These are phyloP conservation scores for Suillus occidentalis DNA, from an alignment of 768 basidiomycete genomes.

Conservation along the genomic window DNA sequence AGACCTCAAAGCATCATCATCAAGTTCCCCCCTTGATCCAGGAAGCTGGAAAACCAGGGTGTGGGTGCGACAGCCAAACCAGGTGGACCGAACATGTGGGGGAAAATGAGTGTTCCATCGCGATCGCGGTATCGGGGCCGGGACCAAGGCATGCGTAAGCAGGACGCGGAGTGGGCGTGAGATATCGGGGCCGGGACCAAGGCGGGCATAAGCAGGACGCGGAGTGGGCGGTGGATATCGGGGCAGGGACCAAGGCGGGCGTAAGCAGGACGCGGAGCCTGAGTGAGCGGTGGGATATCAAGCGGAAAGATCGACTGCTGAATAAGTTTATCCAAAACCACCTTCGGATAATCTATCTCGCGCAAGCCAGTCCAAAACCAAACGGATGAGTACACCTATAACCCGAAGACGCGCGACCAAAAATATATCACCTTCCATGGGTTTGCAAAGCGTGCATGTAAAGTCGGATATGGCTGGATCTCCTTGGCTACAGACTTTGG, in stretches of 20 bases:
- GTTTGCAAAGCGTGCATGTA: slow-evolving; percentile 23
- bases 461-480: slow-evolving; percentile 11
- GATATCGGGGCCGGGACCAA: too few relatives aligned
- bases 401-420: not conserved
- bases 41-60: too few relatives aligned
- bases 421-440: slow-evolving; percentile 20
- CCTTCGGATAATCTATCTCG: not conserved
- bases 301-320: not conserved
- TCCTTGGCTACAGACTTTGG: slow-evolving; percentile 21
- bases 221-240: too few relatives aligned
- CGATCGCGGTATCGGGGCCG: slow-evolving; percentile 12
- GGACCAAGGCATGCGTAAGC: slow-evolving; percentile 15
- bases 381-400: not conserved
- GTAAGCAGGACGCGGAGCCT: not conserved
- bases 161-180: too few relatives aligned
- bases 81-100: slow-evolving; percentile 30
- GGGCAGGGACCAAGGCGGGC: slow-evolving; percentile 16
- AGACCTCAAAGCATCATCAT: not conserved
- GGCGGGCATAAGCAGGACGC: too few relatives aligned
- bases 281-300: not conserved
- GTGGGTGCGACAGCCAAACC: not conserved
- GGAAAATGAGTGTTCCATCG: slow-evolving; percentile 34
- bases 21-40: not conserved
- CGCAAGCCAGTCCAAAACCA: not conserved
- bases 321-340: not conserved